Evolutionary conservation across 1,284 basidiomycete species (phyloP).

Genomic region (Cutaneotrichosporon cutaneum): DNA sequence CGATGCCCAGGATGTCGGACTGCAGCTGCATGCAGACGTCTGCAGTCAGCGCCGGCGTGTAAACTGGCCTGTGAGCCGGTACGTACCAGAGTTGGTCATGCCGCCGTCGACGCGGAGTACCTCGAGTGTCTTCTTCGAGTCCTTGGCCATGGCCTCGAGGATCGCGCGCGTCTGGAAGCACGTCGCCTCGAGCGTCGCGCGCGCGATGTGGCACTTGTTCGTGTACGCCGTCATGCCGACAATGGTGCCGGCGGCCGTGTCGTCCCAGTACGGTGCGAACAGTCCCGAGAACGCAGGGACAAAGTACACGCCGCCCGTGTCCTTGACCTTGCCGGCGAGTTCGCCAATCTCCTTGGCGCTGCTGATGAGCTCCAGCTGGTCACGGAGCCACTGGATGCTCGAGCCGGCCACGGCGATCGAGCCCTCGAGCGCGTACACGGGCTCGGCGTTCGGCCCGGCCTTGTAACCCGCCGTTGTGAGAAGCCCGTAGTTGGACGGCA

Average conservation of each 20-base stretch:
- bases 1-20: constrained; percentile 88
- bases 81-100: constrained; percentile 68
- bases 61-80: neutral
- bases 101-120: constrained; percentile 90
- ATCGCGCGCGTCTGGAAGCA: constrained; percentile 81
- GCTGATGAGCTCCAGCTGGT: constrained; percentile 79
- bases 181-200: constrained; percentile 85
- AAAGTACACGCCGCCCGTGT: constrained; percentile 90
- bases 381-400: constrained; percentile 92
- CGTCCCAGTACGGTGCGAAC: constrained; percentile 65
- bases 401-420: constrained; percentile 93
- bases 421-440: constrained; percentile 91
- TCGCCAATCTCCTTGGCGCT: constrained; percentile 82
- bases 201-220: constrained; percentile 87
- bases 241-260: constrained; percentile 41
- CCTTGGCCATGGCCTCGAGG: constrained; percentile 75
- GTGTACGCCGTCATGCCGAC: constrained; percentile 79
- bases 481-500: constrained; percentile 80
- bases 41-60: neutral
- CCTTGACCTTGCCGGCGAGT: constrained; percentile 72
- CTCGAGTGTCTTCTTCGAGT: constrained; percentile 60
- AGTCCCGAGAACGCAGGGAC: constrained; percentile 94
- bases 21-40: constrained; percentile 80
- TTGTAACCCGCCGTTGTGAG: constrained; percentile 92
- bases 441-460: constrained; percentile 71